phyloP scores from a whole-genome alignment of 2,329 filamentous ascomycete species.

The Lecanicillium sp. region DNA sequence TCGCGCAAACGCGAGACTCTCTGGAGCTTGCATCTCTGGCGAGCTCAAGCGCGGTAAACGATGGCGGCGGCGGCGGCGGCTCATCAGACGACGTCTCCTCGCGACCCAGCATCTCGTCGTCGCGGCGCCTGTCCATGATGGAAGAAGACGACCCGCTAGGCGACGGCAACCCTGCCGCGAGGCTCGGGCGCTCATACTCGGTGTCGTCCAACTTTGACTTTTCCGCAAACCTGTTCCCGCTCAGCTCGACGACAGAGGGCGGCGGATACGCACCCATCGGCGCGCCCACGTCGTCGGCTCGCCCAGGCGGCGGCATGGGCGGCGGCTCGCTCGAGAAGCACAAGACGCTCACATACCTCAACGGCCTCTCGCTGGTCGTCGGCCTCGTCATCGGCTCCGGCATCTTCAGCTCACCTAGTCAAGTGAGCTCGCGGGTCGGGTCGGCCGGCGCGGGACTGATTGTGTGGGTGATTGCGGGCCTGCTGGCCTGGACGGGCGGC shows the following conservation, averaged over 20 bases:
- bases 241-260: conserved; percentile 69
- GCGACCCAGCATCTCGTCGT: conserved; percentile 83
- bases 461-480: conserved; percentile 86
- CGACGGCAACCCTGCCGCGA: conserved; percentile 44
- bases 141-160: conserved; percentile 74
- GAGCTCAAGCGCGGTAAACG: conserved; percentile 57
- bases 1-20: conserved; percentile 66
- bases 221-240: conserved; percentile 82
- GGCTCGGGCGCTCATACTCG: conserved; percentile 65
- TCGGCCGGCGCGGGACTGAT: conserved; percentile 84
- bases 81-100: conserved; percentile 56
- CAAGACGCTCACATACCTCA: conserved; percentile 91
- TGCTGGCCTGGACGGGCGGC: conserved; percentile 92
- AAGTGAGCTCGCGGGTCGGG: conserved; percentile 85
- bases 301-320: conserved; percentile 44
- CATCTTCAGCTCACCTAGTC: conserved; percentile 90
- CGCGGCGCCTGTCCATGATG: conserved; percentile 73
- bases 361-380: conserved; percentile 84
- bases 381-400: conserved; percentile 93
- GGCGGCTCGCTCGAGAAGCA: conserved; percentile 85
- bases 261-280: conserved; percentile 80
- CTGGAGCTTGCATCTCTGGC: conserved; percentile 93
- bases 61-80: conserved; percentile 35
- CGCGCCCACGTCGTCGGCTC: conserved; percentile 53
- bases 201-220: conserved; percentile 94